Evolutionary conservation across 129 eudicot species (phyloP), one percentile per base, ranked within the genome.

Genomic region (Sambucus nigra): DNA sequence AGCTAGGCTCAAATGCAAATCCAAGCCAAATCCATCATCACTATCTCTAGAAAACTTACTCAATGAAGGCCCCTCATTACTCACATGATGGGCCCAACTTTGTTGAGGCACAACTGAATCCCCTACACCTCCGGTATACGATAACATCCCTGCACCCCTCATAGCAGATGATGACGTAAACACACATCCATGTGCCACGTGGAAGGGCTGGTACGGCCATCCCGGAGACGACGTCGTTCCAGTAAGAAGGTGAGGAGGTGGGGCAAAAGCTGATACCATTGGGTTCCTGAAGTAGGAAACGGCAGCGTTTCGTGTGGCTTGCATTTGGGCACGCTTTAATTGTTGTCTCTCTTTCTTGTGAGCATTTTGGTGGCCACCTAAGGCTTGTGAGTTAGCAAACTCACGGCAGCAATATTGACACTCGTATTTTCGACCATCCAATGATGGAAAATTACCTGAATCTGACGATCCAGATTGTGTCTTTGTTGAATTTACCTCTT

Each of bases 291-390:
- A 72, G 64, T 77, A 89, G 2, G 96, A 69, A 57, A 80, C 89
- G 59, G 94, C 94, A 0, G 93, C 97, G 82, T 79, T 84, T 25
- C 98, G 74, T 8, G 67, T 70, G 31, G 98, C 98, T 62, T 85
- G 98, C 75, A 85, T 73, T 74, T 89, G 98, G 0, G 94, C 98
- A 29, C 98, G 88, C 58, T 89, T 89, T 10, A 79, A 48, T 48
- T 85, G 94, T 24, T 89, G 95, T 7, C 98, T 60, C 53, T 89
- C 98, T 59, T 91, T 91, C 63, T 91, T 91, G 77, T 91, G 98
- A 24, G 98, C 98, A 72, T 91, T 91, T 54, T 89, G 98, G 59
- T 89, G 98, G 14, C 98, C 98, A 5, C 98, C 98, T 5, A 89
- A 53, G 2, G 98, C 98, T 59, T 85, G 98, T 16, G 98, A 89